Percentiles rank a stretch among this genome's conserved stretches.
These are phyloP conservation scores for Arabidopsis suecica DNA, from an alignment of 345 rosid species.

Conservation along the genomic window DNA sequence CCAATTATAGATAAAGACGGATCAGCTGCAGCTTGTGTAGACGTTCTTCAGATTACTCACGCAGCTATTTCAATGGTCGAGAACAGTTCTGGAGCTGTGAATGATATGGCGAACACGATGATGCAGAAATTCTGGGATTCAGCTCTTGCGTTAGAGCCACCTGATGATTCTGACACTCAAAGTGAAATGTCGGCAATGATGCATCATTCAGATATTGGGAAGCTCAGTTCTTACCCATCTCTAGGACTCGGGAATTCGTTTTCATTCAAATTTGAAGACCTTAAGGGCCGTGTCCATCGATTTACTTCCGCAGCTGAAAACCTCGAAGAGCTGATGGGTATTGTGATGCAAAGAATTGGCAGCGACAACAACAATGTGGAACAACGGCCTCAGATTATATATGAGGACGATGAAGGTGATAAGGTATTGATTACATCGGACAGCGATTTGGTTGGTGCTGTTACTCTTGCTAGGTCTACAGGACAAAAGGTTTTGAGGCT, in stretches of 20 bases:
- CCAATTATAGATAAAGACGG: slow-evolving; percentile 93
- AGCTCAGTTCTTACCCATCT: slow-evolving; percentile 65
- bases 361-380: slow-evolving; percentile 45
- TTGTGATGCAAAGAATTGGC: slow-evolving; percentile 76
- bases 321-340: slow-evolving; percentile 71
- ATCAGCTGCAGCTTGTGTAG: slow-evolving; percentile 75
- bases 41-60: slow-evolving; percentile 92
- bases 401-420: slow-evolving; percentile 97
- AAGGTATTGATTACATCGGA: slow-evolving; percentile 78
- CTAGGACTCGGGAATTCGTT: slow-evolving; percentile 83
- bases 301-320: slow-evolving; percentile 72
- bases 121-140: slow-evolving; percentile 99
- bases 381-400: slow-evolving; percentile 74
- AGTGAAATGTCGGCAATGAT: slow-evolving; percentile 83
- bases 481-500: slow-evolving; percentile 86
- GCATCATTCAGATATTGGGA: slow-evolving; percentile 73
- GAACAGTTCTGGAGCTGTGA: slow-evolving; percentile 82
- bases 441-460: slow-evolving; percentile 74
- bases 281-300: slow-evolving; percentile 88
- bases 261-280: slow-evolving; percentile 85
- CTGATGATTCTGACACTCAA: slow-evolving; percentile 88
- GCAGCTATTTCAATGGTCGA: slow-evolving; percentile 99
- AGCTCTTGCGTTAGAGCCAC: slow-evolving; percentile 88
- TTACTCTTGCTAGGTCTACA: slow-evolving; percentile 64
- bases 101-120: slow-evolving; percentile 91